Conservation (phyloP, 768 basidiomycete species). For the Trametopsis cervina region DNA sequence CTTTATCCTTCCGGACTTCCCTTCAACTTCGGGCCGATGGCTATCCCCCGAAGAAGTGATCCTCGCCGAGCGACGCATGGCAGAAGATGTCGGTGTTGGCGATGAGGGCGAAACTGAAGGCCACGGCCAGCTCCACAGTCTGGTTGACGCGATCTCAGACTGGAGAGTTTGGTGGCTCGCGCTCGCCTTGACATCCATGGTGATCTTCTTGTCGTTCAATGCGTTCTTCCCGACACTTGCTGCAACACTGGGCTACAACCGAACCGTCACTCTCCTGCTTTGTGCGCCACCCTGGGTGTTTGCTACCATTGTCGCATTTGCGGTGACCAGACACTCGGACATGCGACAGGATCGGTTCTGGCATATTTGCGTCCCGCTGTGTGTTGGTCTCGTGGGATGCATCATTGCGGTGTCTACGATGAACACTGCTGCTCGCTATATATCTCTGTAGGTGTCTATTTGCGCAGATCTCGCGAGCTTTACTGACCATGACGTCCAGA, state of each 20-base stretch:
- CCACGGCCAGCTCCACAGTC: constrained; percentile 34
- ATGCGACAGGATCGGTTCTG: constrained; percentile 59
- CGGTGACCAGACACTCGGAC: constrained; percentile 61
- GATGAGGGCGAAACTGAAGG: constrained; percentile 39
- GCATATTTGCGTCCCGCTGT: constrained; percentile 49
- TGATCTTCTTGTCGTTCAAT: constrained; percentile 66
- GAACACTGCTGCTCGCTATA: constrained; percentile 55
- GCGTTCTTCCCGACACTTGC: constrained; percentile 76
- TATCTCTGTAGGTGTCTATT: constrained; percentile 46
- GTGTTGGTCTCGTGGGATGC: constrained; percentile 62
- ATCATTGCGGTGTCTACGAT: constrained; percentile 56
- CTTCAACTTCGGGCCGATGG: constrained; percentile 51
- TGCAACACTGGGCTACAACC: constrained; percentile 60
- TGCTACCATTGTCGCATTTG: constrained; percentile 50
- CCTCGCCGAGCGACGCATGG: constrained; percentile 53
- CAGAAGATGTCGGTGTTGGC: constrained; percentile 52
- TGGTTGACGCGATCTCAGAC: constrained; percentile 58
- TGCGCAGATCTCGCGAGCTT: background rate
- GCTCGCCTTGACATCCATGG: constrained; percentile 51
- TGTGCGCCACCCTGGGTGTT: constrained; percentile 76
- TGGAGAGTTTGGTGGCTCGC: constrained; percentile 85
- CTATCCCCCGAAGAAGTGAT: constrained; percentile 49
- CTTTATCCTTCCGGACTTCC: constrained; percentile 72
- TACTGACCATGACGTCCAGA: constrained; percentile 13
- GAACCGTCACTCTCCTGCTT: constrained; percentile 62